phyloP scores from a whole-genome alignment of 2,329 filamentous ascomycete genomes.

The Trichoderma sp. region DNA sequence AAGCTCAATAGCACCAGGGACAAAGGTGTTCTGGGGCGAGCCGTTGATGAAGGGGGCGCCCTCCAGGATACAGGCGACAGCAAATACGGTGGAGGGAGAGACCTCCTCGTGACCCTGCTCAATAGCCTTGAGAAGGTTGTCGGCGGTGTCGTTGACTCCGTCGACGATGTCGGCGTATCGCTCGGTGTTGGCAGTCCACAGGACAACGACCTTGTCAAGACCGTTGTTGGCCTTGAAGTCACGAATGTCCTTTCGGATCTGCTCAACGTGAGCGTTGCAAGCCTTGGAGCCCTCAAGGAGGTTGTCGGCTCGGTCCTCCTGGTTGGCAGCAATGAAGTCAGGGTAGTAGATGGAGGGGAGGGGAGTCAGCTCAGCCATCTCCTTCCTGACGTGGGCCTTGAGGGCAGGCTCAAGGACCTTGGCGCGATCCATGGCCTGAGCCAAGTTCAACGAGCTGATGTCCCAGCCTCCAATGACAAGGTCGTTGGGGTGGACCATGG shows the following conservation, averaged over 20 bases:
- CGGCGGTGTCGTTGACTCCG: conserved; percentile 94
- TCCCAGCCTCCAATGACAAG: conserved; percentile 96
- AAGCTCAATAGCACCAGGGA: conserved; percentile 85
- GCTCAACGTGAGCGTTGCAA: conserved; percentile 82
- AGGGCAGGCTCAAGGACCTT: conserved; percentile 92
- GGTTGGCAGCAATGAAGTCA: conserved; percentile 98
- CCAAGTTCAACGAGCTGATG: conserved; percentile 86
- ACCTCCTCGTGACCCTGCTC: conserved; percentile 84
- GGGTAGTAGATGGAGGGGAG: conserved; percentile 97
- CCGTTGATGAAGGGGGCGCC: conserved; percentile 95
- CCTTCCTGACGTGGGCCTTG: conserved; percentile 85
- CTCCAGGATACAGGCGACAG: conserved; percentile 90
- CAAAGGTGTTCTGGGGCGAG: conserved; percentile 98
- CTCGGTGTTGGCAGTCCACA: conserved; percentile 99
- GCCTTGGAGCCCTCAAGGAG: conserved; percentile 80
- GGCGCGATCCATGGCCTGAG: conserved; percentile 91
- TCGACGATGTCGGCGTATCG: conserved; percentile 84
- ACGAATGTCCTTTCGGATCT: conserved; percentile 88
- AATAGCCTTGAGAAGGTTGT: conserved; percentile 87
- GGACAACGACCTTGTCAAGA: conserved; percentile 93
- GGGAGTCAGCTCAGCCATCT: conserved; percentile 85
- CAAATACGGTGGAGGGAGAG: conserved; percentile 93
- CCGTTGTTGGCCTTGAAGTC: conserved; percentile 84
- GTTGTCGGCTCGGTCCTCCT: conserved; percentile 95
- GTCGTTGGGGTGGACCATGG: conserved; percentile 97